Base-by-base conservation (phyloP, 1,284 basidiomycete species). In the Boletus sp. region DNA sequence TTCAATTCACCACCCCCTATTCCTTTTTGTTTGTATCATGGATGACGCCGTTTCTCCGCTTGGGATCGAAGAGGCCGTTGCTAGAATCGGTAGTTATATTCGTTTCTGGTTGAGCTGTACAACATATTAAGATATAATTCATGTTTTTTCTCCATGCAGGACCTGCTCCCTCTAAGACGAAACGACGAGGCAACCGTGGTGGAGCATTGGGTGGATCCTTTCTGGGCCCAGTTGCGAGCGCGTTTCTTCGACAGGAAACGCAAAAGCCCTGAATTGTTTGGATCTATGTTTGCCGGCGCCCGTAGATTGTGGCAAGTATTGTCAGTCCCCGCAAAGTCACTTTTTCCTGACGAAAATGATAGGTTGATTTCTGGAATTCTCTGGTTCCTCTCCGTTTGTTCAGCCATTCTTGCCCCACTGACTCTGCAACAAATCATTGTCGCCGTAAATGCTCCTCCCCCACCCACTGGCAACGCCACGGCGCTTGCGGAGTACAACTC, bases 41-140 rank as follows among this genome's bases (percentile, higher is more conserved):
- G 59, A 50, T 61, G 50, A 62, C 59, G n/a, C 59, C 59, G 8
- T 48, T 61, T 45, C 54, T 61, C 42, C 40, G 33, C 17, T 43
- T 61, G 51, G 59, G 59, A 37, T 49, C 57, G 32, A 61, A 62
- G 51, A 55, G 59, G 32, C 59, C 59, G n/a, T 50, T 61, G 52
- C 46, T 64, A 55, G 59, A 61, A 61, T 60, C 59, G 59, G 59
- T 64, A 60, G 59, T 60, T 61, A 62, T 64, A 50, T 62, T 53
- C 19, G 26, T 41, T 53, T 60, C 53, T 52, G 55, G 56, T 10
- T 58, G 25, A 61, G 5, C 3, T 59, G 51, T 61, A 60, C 25
- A 48, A 48, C 46, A 46, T 17, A 39, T 58, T 51, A 50, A 53
- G 37, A 41, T 57, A n/a, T 55, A 49, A 49, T 50, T 41, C 29